Evolutionary conservation across 2,329 filamentous ascomycete species (phyloP), one percentile per base, ranked within the genome.

Genomic region (Bertia moriformis): DNA sequence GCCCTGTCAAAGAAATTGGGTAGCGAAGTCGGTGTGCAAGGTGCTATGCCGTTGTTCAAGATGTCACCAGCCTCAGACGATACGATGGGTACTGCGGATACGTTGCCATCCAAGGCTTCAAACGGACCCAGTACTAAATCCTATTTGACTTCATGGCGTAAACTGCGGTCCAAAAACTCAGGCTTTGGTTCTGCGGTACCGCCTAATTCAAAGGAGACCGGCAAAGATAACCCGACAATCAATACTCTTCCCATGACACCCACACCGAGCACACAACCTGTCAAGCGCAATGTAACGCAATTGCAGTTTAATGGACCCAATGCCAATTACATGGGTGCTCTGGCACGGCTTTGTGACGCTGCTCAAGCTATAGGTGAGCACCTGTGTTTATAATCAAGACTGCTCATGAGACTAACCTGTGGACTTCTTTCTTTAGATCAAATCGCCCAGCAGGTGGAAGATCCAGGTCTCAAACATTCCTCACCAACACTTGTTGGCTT

Each of bases 401-500:
- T 29, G 20, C 19, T 14, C 27, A 18, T 14, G 13, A 12, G 10
- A 18, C 15, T 27, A 13, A 18, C n/a, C n/a, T n/a, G 19, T 20
- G 18, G 13, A 24, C 10, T 10, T 17, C 3, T 12, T 17, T 18
- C 1, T 40, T 29, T 49, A 93, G 87, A 95, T 66, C 85, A 93
- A 74, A 89, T 96, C 57, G 86, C 88, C 39, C 83, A 89, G 47
- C 89, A 95, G 65, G 87, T 95, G 37, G 89, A 95, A 55, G 89
- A 96, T 53, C 89, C 89, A 4, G 89, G 89, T 7, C 71, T 96
- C 40, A 83, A 84, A 48, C 85, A 91, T 59, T 87, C 86, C 14
- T 89, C 88, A 49, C 87, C 86, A 51, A 96, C 91, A 5, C 88
- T 95, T 54, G 88, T 98, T 39, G 91, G 91, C 7, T 73, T 98